Evolutionary conservation across 495 filamentous ascomycete species (phyloP).

Genomic region (Aspergillus conjunctus): DNA sequence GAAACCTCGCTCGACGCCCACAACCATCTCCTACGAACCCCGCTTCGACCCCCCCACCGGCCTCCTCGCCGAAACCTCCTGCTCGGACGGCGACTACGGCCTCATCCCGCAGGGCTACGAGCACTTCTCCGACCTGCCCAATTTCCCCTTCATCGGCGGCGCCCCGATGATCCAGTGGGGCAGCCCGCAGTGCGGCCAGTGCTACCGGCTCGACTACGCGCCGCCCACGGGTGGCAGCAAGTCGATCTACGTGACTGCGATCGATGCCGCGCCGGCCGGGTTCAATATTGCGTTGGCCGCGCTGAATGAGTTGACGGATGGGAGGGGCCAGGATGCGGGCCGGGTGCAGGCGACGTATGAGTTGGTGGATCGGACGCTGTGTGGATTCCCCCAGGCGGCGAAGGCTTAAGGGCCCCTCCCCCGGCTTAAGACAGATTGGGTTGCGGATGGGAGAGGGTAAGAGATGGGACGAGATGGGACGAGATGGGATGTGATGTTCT

Average conservation of each 20-base stretch:
- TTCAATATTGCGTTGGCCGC: conserved; percentile 67
- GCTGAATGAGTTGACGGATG: conserved; percentile 67
- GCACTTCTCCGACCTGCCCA: conserved; percentile 57
- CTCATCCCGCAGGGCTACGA: conserved; percentile 64
- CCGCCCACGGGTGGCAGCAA: conserved; percentile 33
- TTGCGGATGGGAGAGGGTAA: no score
- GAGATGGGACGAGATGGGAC: no score
- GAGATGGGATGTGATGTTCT: no score
- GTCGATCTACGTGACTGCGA: conserved; percentile 65
- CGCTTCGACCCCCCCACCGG: conserved; percentile 38
- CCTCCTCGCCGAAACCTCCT: conserved; percentile 63
- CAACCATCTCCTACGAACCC: conserved; percentile 41
- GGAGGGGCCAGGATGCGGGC: conserved; percentile 56
- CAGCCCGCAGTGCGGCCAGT: conserved; percentile 65
- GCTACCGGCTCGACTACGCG: conserved; percentile 62
- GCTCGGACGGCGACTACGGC: conserved; percentile 57
- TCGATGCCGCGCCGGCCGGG: conserved; percentile 62
- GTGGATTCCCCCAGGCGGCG: conserved; percentile 15
- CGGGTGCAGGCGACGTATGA: conserved; percentile 54
- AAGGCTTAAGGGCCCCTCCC: background rate
- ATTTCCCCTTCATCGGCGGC: conserved; percentile 66
- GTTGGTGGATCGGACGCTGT: conserved; percentile 34
- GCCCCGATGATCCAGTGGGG: conserved; percentile 61
- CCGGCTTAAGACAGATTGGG: no score
- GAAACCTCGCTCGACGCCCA: background rate